Evolutionary conservation across 352 stramenopile species (phyloP).

Genomic region (Globisporangium heterothallicum): DNA sequence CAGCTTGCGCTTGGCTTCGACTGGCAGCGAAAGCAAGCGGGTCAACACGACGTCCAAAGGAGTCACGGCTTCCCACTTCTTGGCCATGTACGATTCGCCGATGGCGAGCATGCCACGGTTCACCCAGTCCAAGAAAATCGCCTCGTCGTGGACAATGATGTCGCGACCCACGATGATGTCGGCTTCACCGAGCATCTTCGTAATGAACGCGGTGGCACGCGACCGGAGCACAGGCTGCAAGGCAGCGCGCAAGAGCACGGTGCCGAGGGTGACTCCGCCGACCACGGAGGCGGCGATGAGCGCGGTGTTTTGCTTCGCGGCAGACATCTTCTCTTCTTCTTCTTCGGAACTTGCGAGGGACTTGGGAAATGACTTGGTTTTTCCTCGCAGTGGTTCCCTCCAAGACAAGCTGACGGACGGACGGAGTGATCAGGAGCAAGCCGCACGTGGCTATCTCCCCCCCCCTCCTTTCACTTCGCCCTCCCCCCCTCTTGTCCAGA

Average conservation of each 20-base stretch:
- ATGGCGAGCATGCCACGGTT: conserved; percentile 82
- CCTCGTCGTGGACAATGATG: conserved; percentile 75
- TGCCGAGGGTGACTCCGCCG: conserved; percentile 56
- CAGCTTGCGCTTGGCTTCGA: conserved; percentile 74
- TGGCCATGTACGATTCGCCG: conserved; percentile 86
- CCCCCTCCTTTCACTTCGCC: neutral
- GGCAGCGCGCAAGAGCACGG: conserved; percentile 54
- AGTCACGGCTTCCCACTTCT: conserved; percentile 82
- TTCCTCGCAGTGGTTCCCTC: neutral
- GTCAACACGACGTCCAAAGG: conserved; percentile 75
- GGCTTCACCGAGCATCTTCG: conserved; percentile 71
- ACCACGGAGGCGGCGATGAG: conserved; percentile 62
- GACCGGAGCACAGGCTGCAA: conserved; percentile 67
- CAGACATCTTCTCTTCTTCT: conserved; percentile 21
- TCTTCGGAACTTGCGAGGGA: conserved; percentile 6
- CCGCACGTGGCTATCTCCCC: conserved; percentile 1
- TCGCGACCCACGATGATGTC: conserved; percentile 79
- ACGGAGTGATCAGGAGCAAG: neutral
- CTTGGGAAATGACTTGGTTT: conserved; percentile 7
- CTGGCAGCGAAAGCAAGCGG: conserved; percentile 58
- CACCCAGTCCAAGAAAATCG: conserved; percentile 85
- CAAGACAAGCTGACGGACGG: neutral
- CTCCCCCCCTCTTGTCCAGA: neutral
- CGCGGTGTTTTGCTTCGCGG: conserved; percentile 64
- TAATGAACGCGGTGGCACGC: conserved; percentile 74